Conservation (phyloP, 441 rosid genomes). For the Populus hybrid region DNA sequence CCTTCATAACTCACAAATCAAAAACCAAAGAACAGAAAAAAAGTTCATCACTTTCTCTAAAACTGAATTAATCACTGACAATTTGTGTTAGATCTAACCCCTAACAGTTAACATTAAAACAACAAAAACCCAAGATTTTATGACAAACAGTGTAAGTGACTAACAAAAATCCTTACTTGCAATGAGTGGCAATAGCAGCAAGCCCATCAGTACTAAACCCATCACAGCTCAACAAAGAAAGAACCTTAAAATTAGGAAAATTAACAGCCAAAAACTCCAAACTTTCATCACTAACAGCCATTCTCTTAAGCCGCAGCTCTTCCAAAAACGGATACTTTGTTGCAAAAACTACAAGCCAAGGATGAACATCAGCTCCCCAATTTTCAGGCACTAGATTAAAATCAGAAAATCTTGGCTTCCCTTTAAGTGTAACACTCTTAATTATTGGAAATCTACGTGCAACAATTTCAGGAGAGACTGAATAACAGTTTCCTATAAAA, state of each 20-base stretch:
- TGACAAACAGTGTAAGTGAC: background rate
- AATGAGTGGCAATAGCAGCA: slow-evolving; percentile 49
- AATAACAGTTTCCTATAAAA: slow-evolving; percentile 67
- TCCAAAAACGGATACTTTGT: slow-evolving; percentile 48
- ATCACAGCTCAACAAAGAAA: slow-evolving; percentile 61
- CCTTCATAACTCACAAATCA: slow-evolving; percentile 4
- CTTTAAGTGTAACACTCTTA: slow-evolving; percentile 52
- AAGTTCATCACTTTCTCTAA: background rate
- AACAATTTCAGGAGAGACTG: slow-evolving; percentile 58
- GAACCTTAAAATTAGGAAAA: slow-evolving; percentile 48
- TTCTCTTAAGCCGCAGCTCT: slow-evolving; percentile 64
- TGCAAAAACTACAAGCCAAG: slow-evolving; percentile 60
- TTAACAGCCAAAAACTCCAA: slow-evolving; percentile 50
- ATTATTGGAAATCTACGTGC: slow-evolving; percentile 52
- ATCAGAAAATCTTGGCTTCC: slow-evolving; percentile 67
- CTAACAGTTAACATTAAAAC: background rate
- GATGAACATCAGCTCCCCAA: slow-evolving; percentile 64
- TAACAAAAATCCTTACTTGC: slow-evolving; percentile 39
- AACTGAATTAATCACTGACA: background rate
- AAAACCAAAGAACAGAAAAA: background rate
- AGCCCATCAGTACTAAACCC: slow-evolving; percentile 63
- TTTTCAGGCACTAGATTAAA: slow-evolving; percentile 62
- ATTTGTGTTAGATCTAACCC: slow-evolving; percentile 1
- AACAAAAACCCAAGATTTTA: background rate
- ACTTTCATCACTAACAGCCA: slow-evolving; percentile 59